Evolutionary conservation across 495 filamentous ascomycete species (phyloP).

Genomic region (Tuber indicum): DNA sequence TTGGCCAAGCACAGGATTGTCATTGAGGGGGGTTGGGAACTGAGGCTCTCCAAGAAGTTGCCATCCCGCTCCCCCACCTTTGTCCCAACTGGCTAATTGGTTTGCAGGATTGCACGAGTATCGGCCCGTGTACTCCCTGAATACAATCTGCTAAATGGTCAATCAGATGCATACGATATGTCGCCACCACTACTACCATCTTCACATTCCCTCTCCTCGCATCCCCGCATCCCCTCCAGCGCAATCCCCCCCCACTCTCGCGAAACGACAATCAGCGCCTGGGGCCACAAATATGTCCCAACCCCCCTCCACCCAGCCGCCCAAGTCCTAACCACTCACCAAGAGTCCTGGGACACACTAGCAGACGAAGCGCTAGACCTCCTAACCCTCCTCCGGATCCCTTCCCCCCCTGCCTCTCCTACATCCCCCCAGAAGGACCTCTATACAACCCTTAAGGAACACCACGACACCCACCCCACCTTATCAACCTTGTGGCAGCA

Average conservation of each 20-base stretch:
- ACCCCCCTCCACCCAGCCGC: conserved; percentile 58
- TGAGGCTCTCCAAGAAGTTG: not conserved
- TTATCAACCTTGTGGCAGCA: conserved; percentile 60
- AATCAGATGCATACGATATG: not conserved
- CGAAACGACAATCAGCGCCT: conserved; percentile 43
- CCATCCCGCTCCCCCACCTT: not conserved
- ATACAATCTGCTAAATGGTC: not conserved
- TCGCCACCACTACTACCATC: not conserved
- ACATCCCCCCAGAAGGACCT: conserved; percentile 49
- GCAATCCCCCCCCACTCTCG: not conserved
- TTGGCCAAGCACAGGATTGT: not conserved
- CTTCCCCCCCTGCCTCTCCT: not conserved
- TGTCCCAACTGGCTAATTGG: not conserved
- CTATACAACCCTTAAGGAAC: conserved; percentile 55
- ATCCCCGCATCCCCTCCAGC: not conserved
- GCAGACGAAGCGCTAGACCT: conserved; percentile 58
- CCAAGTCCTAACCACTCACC: conserved; percentile 57
- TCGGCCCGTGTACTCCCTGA: not conserved
- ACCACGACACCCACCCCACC: conserved; percentile 53
- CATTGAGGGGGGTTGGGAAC: not conserved
- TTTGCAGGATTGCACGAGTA: not conserved
- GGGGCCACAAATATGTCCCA: conserved; percentile 66
- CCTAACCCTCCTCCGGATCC: conserved; percentile 51
- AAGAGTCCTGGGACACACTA: conserved; percentile 60
- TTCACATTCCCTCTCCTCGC: not conserved